Conservation (phyloP, 805 yeast species). For the Candida succiphila region DNA sequence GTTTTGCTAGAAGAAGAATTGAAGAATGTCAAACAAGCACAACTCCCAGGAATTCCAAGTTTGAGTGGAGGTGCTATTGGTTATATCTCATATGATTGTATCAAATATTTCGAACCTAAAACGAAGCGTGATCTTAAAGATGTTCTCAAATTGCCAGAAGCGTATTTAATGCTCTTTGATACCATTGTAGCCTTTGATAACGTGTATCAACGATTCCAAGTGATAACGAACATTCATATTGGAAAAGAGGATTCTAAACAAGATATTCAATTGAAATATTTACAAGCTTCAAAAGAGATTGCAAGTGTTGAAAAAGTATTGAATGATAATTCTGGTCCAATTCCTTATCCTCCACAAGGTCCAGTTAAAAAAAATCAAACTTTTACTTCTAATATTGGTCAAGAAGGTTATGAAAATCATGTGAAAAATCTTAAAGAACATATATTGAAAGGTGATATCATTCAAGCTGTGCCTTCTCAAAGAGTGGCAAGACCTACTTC, state of each 20-base stretch:
- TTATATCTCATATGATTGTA: slow-evolving; percentile 91
- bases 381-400: slow-evolving; percentile 85
- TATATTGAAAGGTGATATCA: slow-evolving; percentile 84
- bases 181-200: slow-evolving; percentile 87
- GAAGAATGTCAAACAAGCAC: slow-evolving; percentile 53
- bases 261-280: slow-evolving; percentile 34
- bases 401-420: slow-evolving; percentile 83
- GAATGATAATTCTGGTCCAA: slow-evolving; percentile 28
- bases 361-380: slow-evolving; percentile 57
- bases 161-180: slow-evolving; percentile 86
- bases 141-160: slow-evolving; percentile 79
- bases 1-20: slow-evolving; percentile 66
- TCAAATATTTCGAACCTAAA: slow-evolving; percentile 91
- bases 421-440: slow-evolving; percentile 70
- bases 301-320: slow-evolving; percentile 41
- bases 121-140: slow-evolving; percentile 72
- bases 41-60: slow-evolving; percentile 72
- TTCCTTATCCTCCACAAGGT: slow-evolving; percentile 65
- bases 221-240: slow-evolving; percentile 68
- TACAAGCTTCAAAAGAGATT: slow-evolving; percentile 48
- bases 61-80: slow-evolving; percentile 96
- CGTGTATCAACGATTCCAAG: slow-evolving; percentile 87
- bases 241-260: slow-evolving; percentile 19
- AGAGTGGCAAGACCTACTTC: slow-evolving; percentile 92
- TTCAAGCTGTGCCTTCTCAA: slow-evolving; percentile 98